These are phyloP conservation scores for Suhomyces maxii DNA, from an alignment of 1,139 yeast genomes.

Conservation along the genomic window DNA sequence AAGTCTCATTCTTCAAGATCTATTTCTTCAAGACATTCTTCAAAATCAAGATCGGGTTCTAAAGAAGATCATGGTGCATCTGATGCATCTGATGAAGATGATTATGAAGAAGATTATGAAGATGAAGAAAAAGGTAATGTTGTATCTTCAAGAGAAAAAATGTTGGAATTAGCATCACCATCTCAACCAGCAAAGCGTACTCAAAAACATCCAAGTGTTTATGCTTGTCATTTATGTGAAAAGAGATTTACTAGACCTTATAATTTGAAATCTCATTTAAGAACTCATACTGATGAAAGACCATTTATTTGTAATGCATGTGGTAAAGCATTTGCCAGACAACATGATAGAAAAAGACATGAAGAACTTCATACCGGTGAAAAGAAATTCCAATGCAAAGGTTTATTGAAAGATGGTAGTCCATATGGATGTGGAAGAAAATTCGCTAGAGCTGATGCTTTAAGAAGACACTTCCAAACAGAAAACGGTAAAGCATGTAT, in stretches of 20 bases:
- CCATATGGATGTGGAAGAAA: slow-evolving; percentile 91
- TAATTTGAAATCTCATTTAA: slow-evolving; percentile 83
- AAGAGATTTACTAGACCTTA: slow-evolving; percentile 90
- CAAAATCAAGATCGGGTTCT: slow-evolving; percentile 19
- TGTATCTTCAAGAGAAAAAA: slow-evolving; percentile 51
- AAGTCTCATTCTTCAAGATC: slow-evolving; percentile 27
- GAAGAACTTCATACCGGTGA: slow-evolving; percentile 92
- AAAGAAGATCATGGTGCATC: slow-evolving; percentile 5
- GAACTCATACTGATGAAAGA: slow-evolving; percentile 93
- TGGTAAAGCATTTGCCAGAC: slow-evolving; percentile 93
- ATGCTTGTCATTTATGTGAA: slow-evolving; percentile 82
- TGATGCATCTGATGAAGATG: slow-evolving; percentile 16
- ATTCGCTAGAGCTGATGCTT: slow-evolving; percentile 94
- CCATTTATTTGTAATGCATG: slow-evolving; percentile 87
- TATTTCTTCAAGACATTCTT: slow-evolving; percentile 7
- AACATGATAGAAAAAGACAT: slow-evolving; percentile 91
- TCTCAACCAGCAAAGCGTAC: slow-evolving; percentile 51
- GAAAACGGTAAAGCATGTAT: slow-evolving; percentile 91
- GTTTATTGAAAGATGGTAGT: slow-evolving; percentile 61
- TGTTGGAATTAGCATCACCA: slow-evolving; percentile 62
- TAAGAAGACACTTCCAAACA: slow-evolving; percentile 90
- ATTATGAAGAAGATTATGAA: slow-evolving; percentile 14
- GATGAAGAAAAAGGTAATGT: slow-evolving; percentile 12
- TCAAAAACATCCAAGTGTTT: slow-evolving; percentile 77
- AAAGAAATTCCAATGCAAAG: slow-evolving; percentile 82